Evolutionary conservation across 176 grass and related monocot species (phyloP).

Genomic region (Carex scoparia): DNA sequence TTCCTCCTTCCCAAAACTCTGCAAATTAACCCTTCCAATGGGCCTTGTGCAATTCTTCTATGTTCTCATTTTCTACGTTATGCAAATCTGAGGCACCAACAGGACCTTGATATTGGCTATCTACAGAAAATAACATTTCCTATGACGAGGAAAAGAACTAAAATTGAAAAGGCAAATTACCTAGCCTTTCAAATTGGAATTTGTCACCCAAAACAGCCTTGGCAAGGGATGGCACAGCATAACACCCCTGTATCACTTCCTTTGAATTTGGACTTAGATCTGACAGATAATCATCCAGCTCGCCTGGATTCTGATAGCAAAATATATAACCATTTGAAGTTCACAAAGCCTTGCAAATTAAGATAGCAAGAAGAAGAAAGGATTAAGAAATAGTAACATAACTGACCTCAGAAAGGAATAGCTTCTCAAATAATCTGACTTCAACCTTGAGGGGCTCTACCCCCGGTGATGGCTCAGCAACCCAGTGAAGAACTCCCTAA

Average conservation of each 20-base stretch:
- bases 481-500: slow-evolving; percentile 97
- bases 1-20: not conserved
- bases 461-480: slow-evolving; percentile 71
- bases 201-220: slow-evolving; percentile 58
- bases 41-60: not conserved
- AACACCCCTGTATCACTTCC: slow-evolving; percentile 75
- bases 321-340: slow-evolving; percentile 3
- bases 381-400: not conserved
- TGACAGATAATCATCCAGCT: slow-evolving; percentile 78
- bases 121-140: not conserved
- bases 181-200: slow-evolving; percentile 94
- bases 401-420: slow-evolving; percentile 77
- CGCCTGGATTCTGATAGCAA: slow-evolving; percentile 63
- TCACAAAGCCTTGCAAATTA: not conserved
- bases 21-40: not conserved
- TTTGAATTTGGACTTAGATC: slow-evolving; percentile 85
- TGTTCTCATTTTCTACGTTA: not conserved
- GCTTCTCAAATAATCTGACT: slow-evolving; percentile 83
- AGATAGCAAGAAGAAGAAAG: not conserved
- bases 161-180: slow-evolving; percentile 34
- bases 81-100: not conserved
- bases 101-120: not conserved
- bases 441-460: slow-evolving; percentile 83
- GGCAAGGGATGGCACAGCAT: slow-evolving; percentile 54
- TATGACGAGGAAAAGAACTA: not conserved